phyloP scores from a whole-genome alignment of 140 eudicot species.

The Cichorium intybus region DNA sequence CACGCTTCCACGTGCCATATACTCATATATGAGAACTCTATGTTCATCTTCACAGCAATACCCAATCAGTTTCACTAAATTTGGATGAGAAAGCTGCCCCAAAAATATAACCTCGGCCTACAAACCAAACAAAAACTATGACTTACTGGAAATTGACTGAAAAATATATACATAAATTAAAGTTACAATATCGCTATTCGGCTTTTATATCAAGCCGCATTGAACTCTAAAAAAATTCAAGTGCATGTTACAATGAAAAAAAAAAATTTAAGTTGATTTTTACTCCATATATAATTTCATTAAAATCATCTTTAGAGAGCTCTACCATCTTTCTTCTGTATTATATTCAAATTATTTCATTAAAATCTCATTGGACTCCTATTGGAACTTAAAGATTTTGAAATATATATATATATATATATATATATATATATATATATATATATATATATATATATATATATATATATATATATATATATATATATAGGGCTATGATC shows the following conservation, averaged over 20 bases:
- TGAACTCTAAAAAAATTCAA: too few species aligned
- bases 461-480: neutral
- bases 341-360: too few species aligned
- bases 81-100: slow-evolving; percentile 97
- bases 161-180: slow-evolving; percentile 4
- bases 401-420: neutral
- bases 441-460: neutral
- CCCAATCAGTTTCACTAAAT: slow-evolving; percentile 87
- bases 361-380: too few species aligned
- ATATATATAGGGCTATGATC: too few species aligned
- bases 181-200: too few species aligned
- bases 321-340: too few species aligned
- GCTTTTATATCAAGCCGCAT: too few species aligned
- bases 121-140: slow-evolving; percentile 15
- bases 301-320: too few species aligned
- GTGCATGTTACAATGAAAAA: too few species aligned
- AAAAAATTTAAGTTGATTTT: too few species aligned
- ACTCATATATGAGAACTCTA: slow-evolving; percentile 90
- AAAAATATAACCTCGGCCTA: slow-evolving; percentile 95
- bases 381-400: too few species aligned
- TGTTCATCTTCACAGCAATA: slow-evolving; percentile 91
- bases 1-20: slow-evolving; percentile 92
- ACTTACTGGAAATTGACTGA: neutral
- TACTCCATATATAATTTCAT: too few species aligned
- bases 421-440: neutral